These are phyloP conservation scores for Fusarium sp. DNA, from an alignment of 2,329 filamentous ascomycete genomes.

Conservation along the genomic window DNA sequence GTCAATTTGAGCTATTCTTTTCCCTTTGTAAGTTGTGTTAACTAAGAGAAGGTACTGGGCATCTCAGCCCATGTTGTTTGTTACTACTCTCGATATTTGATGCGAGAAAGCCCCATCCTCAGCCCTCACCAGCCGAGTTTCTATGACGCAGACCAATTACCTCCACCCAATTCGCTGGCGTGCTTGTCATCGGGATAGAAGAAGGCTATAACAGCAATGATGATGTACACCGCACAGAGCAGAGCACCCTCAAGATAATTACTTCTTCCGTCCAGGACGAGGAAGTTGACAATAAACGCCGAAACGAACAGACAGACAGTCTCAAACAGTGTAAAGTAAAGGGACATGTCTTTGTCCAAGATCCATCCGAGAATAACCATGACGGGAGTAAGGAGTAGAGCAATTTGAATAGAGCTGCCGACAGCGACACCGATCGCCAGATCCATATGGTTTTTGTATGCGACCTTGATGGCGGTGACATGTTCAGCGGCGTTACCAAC, in stretches of 20 bases:
- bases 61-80: not conserved
- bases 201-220: constrained; percentile 73
- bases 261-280: constrained; percentile 84
- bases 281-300: constrained; percentile 86
- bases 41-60: not conserved
- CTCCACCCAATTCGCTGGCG: constrained; percentile 52
- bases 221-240: constrained; percentile 72
- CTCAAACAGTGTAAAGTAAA: constrained; percentile 91
- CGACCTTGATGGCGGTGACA: constrained; percentile 75
- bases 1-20: not conserved
- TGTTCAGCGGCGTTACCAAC: constrained; percentile 80
- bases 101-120: not conserved
- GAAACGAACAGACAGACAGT: constrained; percentile 87
- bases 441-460: constrained; percentile 81
- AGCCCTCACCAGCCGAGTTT: constrained; percentile 10
- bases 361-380: constrained; percentile 78
- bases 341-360: constrained; percentile 73
- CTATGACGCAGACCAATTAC: not conserved
- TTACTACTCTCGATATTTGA: not conserved
- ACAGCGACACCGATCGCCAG: constrained; percentile 77
- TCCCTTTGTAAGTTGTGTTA: not conserved
- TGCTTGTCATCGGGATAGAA: constrained; percentile 67
- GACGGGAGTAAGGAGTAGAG: constrained; percentile 74
- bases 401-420: constrained; percentile 77
- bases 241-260: constrained; percentile 86